A percentile compares a stretch with the other conserved stretches of the same genome.
These are phyloP conservation scores for Asterophora lycoperdoides DNA, from an alignment of 768 basidiomycete species.

Conservation along the genomic window DNA sequence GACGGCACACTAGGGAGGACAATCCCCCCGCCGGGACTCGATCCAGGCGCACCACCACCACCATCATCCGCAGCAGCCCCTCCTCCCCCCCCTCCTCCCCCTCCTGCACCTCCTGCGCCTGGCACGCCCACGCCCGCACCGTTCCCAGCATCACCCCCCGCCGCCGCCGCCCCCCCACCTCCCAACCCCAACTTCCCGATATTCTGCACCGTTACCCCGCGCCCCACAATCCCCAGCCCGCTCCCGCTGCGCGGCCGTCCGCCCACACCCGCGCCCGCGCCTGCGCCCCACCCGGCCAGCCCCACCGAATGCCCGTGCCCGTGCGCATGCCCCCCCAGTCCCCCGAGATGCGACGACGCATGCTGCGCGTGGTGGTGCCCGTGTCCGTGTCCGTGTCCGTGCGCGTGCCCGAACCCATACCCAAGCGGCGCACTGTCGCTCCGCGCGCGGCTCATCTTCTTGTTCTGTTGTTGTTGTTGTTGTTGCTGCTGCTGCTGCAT, in stretches of 20 bases:
- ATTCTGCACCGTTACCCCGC: conserved; percentile 36
- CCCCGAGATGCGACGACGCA: no score
- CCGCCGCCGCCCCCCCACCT: conserved; percentile 15
- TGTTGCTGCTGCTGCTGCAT: no score
- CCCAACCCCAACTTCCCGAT: conserved; percentile 28
- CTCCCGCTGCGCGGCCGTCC: conserved; percentile 49
- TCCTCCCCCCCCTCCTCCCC: conserved; percentile 27
- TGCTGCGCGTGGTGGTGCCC: no score
- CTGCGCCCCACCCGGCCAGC: conserved; percentile 24
- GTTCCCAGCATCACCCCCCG: conserved; percentile 27
- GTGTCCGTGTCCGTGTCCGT: no score
- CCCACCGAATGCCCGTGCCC: conserved; percentile 8
- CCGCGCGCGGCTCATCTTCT: conserved; percentile 52
- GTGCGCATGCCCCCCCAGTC: no score
- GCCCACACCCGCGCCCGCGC: conserved; percentile 16
- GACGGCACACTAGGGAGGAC: conserved; percentile 30
- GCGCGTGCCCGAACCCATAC: conserved; percentile 31
- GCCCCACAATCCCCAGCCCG: conserved; percentile 31
- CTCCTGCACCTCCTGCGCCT: conserved; percentile 10
- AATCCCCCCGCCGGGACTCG: no score
- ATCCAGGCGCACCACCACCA: conserved; percentile 17
- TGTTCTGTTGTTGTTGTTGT: conserved; percentile 15
- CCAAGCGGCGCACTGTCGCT: conserved; percentile 69
- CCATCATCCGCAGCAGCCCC: conserved; percentile 21
- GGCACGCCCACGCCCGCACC: no score